These are phyloP conservation scores for Tolypocladium cylindrosporum DNA, from an alignment of 2,329 filamentous ascomycete species.

Conservation along the genomic window DNA sequence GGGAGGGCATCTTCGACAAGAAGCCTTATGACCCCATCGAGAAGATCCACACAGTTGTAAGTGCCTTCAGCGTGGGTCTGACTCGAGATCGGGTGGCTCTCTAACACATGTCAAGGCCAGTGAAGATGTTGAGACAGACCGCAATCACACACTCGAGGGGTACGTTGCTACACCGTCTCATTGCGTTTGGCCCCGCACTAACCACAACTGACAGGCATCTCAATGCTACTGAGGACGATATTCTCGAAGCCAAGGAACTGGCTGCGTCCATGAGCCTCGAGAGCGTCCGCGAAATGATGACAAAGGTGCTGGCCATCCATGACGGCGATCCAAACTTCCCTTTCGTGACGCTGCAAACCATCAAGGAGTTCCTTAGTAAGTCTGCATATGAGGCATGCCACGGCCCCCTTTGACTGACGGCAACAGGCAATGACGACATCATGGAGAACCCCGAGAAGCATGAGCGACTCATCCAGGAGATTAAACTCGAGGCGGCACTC, in stretches of 20 bases:
- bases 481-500: constrained; percentile 41
- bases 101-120: neutral
- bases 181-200: neutral
- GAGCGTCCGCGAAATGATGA: constrained; percentile 22
- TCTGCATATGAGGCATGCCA: constrained; percentile 1
- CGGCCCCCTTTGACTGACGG: neutral
- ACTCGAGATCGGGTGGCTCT: too few species aligned
- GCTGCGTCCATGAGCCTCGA: constrained; percentile 24
- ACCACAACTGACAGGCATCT: constrained; percentile 9
- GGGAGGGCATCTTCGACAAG: neutral
- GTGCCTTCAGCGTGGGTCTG: neutral
- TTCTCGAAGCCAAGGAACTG: constrained; percentile 30
- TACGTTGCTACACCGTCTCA: neutral
- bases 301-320: constrained; percentile 22
- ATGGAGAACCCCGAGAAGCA: constrained; percentile 25
- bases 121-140: neutral
- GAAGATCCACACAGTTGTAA: neutral
- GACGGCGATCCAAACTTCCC: constrained; percentile 28
- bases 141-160: neutral
- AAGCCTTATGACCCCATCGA: neutral
- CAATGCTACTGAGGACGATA: constrained; percentile 30
- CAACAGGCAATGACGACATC: constrained; percentile 17
- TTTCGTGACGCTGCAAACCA: constrained; percentile 21
- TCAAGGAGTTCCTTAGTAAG: constrained; percentile 23
- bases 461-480: constrained; percentile 32